These are phyloP conservation scores for Quercus lobata DNA, from an alignment of 331 rosid species.

Conservation along the genomic window DNA sequence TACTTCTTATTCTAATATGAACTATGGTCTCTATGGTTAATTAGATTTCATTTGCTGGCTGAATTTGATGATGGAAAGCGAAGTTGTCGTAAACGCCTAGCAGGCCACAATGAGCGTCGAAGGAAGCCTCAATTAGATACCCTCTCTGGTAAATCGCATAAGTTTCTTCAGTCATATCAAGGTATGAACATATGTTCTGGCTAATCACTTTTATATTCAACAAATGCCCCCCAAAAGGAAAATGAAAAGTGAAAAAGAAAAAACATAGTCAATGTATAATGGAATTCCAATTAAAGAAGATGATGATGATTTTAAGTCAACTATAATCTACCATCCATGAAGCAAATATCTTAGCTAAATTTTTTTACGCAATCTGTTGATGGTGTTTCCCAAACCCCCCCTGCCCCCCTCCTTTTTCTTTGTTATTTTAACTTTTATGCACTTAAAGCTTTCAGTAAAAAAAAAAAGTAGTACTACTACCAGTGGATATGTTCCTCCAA, in stretches of 20 bases:
- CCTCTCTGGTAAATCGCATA: constrained; percentile 42
- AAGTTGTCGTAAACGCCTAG: constrained; percentile 86
- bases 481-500: background rate
- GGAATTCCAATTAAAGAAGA: background rate
- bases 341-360: background rate
- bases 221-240: background rate
- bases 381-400: background rate
- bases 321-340: background rate
- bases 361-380: background rate
- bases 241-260: background rate
- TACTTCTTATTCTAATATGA: constrained; percentile 8
- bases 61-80: constrained; percentile 86
- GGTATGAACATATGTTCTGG: constrained; percentile 33
- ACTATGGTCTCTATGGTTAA: constrained; percentile 6
- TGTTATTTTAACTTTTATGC: no score
- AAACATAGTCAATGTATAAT: background rate
- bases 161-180: constrained; percentile 52
- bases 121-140: constrained; percentile 67
- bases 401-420: background rate
- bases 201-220: background rate
- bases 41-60: constrained; percentile 73
- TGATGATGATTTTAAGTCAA: background rate
- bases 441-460: background rate
- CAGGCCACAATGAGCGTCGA: constrained; percentile 85
- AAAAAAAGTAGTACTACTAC: background rate